Evolutionary conservation across 1,139 yeast genomes (phyloP).

Genomic region (Saccharomyces pastorianus): DNA sequence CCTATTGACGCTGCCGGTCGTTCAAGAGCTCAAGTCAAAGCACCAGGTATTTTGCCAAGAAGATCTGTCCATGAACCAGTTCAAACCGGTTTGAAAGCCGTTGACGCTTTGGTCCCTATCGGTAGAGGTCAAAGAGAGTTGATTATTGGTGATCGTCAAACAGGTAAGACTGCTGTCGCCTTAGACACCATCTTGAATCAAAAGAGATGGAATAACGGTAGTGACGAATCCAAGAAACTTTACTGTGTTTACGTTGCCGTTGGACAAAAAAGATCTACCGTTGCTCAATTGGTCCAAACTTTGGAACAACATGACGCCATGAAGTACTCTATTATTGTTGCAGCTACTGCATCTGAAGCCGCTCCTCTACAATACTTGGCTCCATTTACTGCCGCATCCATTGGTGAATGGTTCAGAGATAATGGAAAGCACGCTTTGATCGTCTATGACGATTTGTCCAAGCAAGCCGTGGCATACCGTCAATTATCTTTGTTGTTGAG

Average conservation of each 20-base stretch:
- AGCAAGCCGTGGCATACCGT: constrained; percentile 99
- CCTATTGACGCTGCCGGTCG: constrained; percentile 82
- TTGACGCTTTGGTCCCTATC: constrained; percentile 97
- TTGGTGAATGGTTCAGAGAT: constrained; percentile 99
- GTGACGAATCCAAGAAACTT: constrained; percentile 93
- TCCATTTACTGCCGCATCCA: constrained; percentile 99
- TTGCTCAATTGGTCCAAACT: constrained; percentile 98
- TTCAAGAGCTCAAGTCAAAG: constrained; percentile 97
- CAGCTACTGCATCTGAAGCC: constrained; percentile 99
- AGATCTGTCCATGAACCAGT: constrained; percentile 97
- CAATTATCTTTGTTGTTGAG: constrained; percentile 95
- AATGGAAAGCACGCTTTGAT: constrained; percentile 96
- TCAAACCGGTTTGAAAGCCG: constrained; percentile 99
- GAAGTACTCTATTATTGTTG: constrained; percentile 95
- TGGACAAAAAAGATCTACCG: constrained; percentile 99
- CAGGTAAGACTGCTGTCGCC: constrained; percentile 99
- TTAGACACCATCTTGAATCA: constrained; percentile 97
- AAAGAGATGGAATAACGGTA: constrained; percentile 95
- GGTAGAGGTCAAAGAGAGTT: constrained; percentile 99
- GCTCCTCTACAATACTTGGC: constrained; percentile 99
- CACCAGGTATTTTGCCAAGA: constrained; percentile 99
- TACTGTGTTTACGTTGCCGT: constrained; percentile 99
- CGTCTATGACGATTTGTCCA: constrained; percentile 95
- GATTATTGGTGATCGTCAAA: constrained; percentile 99
- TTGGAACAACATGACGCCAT: constrained; percentile 97